Evolutionary conservation across 2,329 filamentous ascomycete species (phyloP), one percentile per base, ranked within the genome.

Genomic region (Fusarium anguioides): DNA sequence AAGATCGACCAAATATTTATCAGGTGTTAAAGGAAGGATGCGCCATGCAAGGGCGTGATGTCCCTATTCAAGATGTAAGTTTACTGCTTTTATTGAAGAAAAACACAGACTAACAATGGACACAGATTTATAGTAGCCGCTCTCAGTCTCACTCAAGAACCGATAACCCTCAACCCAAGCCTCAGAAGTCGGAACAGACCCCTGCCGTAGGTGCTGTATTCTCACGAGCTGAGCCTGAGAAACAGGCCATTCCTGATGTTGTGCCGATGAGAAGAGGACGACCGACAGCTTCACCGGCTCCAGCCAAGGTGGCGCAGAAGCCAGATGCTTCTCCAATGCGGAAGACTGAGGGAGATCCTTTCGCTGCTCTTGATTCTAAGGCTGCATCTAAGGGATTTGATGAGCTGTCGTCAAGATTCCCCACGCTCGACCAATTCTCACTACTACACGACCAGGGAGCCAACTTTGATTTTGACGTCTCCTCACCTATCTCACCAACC

Each of bases 221-320:
- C 73, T 88, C 93, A 8, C 89, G 91, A n/a, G 89, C 91, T 4
- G 81, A 88, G 24, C 87, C 91, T 55, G 86, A 91, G 69, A 87
- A 91, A 52, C 87, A 91, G 69, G 82, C 85, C 10, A 89, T 98
- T 53, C 96, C 96, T 10, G 93, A 97, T 23, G 93, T 99, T 64
- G 89, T 92, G 35, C 96, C 95, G 1, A 98, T 98, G 96, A 88
- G 96, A 62, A 87, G 96, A 80, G 96, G 96, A 6, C 91, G 94
- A 18, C 79, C 83, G 23, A 78, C 77, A 7, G 74, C 81, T 17
- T 76, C 79, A 10, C 80, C 81, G 20, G 73, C 76, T 24, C 68
- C 71, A 26, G 48, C 72, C 55, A 58, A 71, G 10, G 39, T 68
- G 7, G 83, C 84, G 6, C 83, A 72, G 71, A 81, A 62, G 72